phyloP scores from a whole-genome alignment of 23 red algal genomes.

The Gracilariopsis chorda region DNA sequence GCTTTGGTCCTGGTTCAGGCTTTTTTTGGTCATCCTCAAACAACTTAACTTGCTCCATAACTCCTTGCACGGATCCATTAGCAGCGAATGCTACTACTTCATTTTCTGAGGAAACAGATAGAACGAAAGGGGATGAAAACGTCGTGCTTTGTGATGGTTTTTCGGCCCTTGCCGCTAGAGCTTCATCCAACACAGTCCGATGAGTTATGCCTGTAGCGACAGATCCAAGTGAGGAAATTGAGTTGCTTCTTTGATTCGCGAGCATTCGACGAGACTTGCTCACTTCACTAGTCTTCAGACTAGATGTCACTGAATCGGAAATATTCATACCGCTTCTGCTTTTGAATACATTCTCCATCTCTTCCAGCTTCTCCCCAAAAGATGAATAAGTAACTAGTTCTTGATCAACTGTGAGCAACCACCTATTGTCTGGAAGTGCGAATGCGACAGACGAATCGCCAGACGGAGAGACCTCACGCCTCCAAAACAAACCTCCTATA shows the following conservation, averaged over 20 bases:
- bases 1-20: slow-evolving; percentile 16
- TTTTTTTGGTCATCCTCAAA: slow-evolving; percentile 28
- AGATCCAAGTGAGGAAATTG: slow-evolving; percentile 44
- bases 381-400: slow-evolving; percentile 64
- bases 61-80: slow-evolving; percentile 52
- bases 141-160: slow-evolving; percentile 17
- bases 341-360: slow-evolving; percentile 67
- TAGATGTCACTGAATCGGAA: background rate
- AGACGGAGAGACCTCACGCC: background rate
- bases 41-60: slow-evolving; percentile 32
- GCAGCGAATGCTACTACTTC: slow-evolving; percentile 59
- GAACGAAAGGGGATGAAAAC: slow-evolving; percentile 53
- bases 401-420: slow-evolving; percentile 58
- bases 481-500: slow-evolving; percentile 40
- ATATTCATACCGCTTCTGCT: slow-evolving; percentile 49
- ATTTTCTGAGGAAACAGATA: slow-evolving; percentile 28
- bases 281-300: background rate
- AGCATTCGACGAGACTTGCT: background rate
- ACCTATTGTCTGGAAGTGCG: slow-evolving; percentile 51
- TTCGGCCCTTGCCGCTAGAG: slow-evolving; percentile 23
- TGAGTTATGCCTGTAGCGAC: slow-evolving; percentile 38
- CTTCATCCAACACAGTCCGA: slow-evolving; percentile 37
- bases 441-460: slow-evolving; percentile 6
- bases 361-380: slow-evolving; percentile 54
- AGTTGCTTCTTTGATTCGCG: background rate